Evolutionary conservation across 345 rosid genomes (phyloP).

Genomic region (Litchi chinensis): DNA sequence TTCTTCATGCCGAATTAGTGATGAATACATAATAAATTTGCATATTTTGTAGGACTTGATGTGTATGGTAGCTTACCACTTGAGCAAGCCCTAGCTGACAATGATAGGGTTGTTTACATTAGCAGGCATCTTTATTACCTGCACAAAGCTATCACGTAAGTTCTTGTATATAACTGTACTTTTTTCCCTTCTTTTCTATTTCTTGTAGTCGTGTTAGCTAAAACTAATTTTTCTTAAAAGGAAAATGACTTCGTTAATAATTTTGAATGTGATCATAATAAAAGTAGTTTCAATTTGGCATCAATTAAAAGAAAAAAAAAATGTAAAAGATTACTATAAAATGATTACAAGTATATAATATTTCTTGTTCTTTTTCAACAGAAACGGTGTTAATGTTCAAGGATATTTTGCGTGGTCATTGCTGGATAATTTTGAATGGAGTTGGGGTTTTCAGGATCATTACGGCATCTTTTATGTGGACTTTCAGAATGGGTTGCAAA

Average conservation of each 20-base stretch:
- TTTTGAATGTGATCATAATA: too few species aligned
- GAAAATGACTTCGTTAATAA: too few species aligned
- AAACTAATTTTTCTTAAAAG: too few species aligned
- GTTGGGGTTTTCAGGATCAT: not conserved
- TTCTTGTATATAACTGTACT: not conserved
- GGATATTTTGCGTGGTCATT: slow-evolving; percentile 24
- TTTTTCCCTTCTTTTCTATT: too few species aligned
- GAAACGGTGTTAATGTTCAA: slow-evolving; percentile 18
- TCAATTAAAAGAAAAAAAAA: too few species aligned
- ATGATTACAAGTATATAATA: not conserved
- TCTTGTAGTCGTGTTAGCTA: too few species aligned
- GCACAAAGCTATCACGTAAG: not conserved
- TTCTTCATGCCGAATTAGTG: too few species aligned
- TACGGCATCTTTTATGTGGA: slow-evolving; percentile 17
- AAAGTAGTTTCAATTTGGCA: too few species aligned
- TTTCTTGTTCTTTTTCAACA: not conserved
- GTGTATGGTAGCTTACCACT: not conserved
- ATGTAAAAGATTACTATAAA: not conserved
- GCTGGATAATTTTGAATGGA: slow-evolving; percentile 22
- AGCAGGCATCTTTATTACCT: not conserved
- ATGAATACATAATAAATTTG: too few species aligned
- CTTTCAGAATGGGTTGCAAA: slow-evolving; percentile 8
- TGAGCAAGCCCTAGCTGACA: not conserved
- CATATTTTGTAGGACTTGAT: not conserved
- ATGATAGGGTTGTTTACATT: not conserved